Evolutionary conservation across 768 basidiomycete genomes (phyloP), one percentile per base, ranked within the genome.

Genomic region (Pulveroboletus sp.): DNA sequence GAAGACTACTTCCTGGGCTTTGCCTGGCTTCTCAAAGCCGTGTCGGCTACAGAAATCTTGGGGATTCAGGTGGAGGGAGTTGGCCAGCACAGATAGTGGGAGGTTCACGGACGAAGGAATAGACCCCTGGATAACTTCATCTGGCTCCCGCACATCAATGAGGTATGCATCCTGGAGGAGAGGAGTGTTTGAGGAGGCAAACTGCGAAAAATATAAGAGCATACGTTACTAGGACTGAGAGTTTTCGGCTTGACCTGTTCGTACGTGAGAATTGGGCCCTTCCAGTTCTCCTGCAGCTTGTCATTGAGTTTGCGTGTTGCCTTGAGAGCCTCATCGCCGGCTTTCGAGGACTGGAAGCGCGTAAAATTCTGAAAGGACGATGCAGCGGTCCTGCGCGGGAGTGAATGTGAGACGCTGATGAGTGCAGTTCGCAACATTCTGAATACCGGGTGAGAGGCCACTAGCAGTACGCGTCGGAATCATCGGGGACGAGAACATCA

Each of bases 91-190:
- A 7, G 87, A 85, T 33, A 97, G 79, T 5, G 94, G 94, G 17
- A 97, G 68, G 67, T 93, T 90, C 61, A 97, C 90, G 16, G 92
- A 79, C 20, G 91, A 92, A 6, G 94, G 94, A 53, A 97, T 95
- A 64, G 87, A 86, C 12, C 94, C 94, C 63, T 92, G 89, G 13
- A 87, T 78, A 37, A 93, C 89, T 65, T 97, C 94, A 55, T 90
- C 82, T 1, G 86, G 89, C 66, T 97, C 94, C 19, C 95, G 84
- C n/a, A 97, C 94, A 59, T 95, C 93, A 57, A 91, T 83, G 38
- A 91, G 63, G 62, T 83, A 89, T 5, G 79, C 73, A 51, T 85
- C 74, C 89, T 91, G 52, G 36, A 52, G 19, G 37, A 49, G 29
- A 55, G 23, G 11, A 12, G 63, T 2, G 27, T 38, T 24, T 69